Conservation (phyloP, 768 basidiomycete genomes). For the Glaciozyma martinii region DNA sequence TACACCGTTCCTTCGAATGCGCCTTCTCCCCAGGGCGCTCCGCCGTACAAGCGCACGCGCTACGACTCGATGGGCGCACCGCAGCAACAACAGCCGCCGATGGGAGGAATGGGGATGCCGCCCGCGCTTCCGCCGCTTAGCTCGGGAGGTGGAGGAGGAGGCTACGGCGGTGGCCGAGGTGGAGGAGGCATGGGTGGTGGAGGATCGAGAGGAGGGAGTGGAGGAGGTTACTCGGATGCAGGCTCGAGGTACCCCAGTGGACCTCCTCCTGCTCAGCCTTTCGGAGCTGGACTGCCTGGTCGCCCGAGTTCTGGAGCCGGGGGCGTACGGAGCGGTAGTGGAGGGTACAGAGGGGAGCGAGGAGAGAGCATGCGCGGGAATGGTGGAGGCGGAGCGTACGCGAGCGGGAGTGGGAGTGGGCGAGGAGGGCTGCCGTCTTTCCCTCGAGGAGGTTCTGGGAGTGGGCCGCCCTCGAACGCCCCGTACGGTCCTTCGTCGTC, state of each 20-base stretch:
- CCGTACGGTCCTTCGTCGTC: not conserved
- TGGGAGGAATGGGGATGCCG: constrained; percentile 47
- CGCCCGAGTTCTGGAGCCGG: too few relatives aligned
- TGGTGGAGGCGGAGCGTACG: not conserved
- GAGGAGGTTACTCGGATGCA: not conserved
- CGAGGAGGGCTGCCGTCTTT: constrained; percentile 16
- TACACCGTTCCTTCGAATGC: constrained; percentile 43
- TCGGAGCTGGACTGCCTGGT: too few relatives aligned
- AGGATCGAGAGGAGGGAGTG: not conserved
- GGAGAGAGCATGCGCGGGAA: not conserved
- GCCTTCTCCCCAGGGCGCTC: constrained; percentile 43
- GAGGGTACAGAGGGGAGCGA: not conserved
- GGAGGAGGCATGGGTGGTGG: not conserved
- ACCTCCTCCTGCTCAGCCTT: too few relatives aligned
- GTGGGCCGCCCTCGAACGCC: not conserved
- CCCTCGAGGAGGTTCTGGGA: constrained; percentile 15
- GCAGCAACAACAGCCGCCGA: constrained; percentile 49
- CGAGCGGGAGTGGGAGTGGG: not conserved
- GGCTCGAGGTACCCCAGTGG: not conserved
- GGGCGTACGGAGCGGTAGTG: not conserved
- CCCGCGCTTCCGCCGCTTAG: constrained; percentile 29
- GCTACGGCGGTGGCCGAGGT: constrained; percentile 28
- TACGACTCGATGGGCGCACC: constrained; percentile 67
- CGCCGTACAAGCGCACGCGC: constrained; percentile 41
- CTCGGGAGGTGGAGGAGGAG: constrained; percentile 33